These are phyloP conservation scores for Arachis monticola DNA, from an alignment of 331 rosid genomes.

Conservation along the genomic window DNA sequence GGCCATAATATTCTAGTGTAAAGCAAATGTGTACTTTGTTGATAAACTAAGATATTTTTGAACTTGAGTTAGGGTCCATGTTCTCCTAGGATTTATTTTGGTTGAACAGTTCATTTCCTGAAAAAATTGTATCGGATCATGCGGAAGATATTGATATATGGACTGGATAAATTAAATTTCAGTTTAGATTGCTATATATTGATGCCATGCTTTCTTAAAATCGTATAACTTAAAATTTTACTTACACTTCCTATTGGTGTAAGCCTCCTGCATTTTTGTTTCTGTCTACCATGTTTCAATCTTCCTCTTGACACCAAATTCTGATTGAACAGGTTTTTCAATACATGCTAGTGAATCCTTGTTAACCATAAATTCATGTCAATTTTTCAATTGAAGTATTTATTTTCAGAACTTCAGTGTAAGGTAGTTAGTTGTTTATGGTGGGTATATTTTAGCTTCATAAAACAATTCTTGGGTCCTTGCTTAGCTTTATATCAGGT, in stretches of 20 bases:
- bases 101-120: conserved; percentile 1
- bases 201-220: conserved; percentile 2
- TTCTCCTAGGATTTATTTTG: conserved; percentile 21
- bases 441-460: conserved; percentile 5
- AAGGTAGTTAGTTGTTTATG: background rate
- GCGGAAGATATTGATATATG: conserved; percentile 6
- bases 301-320: conserved; percentile 17
- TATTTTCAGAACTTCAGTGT: background rate
- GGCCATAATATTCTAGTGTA: conserved; percentile 18
- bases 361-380: background rate
- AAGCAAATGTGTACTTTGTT: background rate
- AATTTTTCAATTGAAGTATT: conserved; percentile 6
- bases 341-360: conserved; percentile 14
- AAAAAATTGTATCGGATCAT: background rate
- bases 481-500: conserved; percentile 3
- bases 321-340: conserved; percentile 11
- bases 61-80: conserved; percentile 27
- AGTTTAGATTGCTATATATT: background rate
- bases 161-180: background rate
- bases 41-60: conserved; percentile 48
- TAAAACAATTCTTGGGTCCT: conserved; percentile 3
- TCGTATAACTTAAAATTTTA: background rate
- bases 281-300: background rate
- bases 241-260: conserved; percentile 3
- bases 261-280: conserved; percentile 12